Evolutionary conservation across 1,284 basidiomycete genomes (phyloP), one percentile per base, ranked within the genome.

Genomic region (Peniophora sp.): DNA sequence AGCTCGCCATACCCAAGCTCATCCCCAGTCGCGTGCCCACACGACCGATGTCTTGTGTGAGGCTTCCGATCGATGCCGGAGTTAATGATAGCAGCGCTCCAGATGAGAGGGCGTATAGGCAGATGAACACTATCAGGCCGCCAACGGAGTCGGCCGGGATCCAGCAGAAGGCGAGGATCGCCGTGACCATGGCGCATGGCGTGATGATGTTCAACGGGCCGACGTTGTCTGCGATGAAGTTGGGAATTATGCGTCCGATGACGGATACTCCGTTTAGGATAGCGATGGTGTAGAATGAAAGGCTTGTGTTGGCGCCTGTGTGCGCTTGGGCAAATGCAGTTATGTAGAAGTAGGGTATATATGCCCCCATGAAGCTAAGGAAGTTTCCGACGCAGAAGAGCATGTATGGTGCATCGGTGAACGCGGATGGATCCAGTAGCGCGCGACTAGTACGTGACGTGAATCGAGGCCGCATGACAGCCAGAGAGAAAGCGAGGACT

Each of bases 391-490:
- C 12, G 6, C 51, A 48, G 49, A 55, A 55, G 35, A 56, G 34
- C 5, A 55, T 5, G 51, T 56, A 56, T 6, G 55, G 54, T 5
- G 36, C 18, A 10, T 56, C 55, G 3, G 42, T 48, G n/a, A 55
- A 41, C 3, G 51, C 51, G 2, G 49, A 50, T 18, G 34, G 14
- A 23, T 55, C 54, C 14, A 56, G 46, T 3, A 56, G 54, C 36
- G 69, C 52, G 54, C 59, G 43, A 54, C 56, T 48, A 11, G 47
- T 53, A n/a, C 15, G 6, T 22, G 54, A 8, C 3, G n/a, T 9
- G 10, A 68, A 57, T 50, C 71, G 62, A 32, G 68, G 68, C 46
- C 64, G 67, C 3, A 79, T 72, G 36, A 72, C 70, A 22, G 75
- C 48, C 24, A 71, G 63, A 14, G 74, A 69, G 6, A 70, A 54